Evolutionary conservation across 2,329 filamentous ascomycete species (phyloP), one percentile per base, ranked within the genome.

Genomic region (Fusarium equiseti): DNA sequence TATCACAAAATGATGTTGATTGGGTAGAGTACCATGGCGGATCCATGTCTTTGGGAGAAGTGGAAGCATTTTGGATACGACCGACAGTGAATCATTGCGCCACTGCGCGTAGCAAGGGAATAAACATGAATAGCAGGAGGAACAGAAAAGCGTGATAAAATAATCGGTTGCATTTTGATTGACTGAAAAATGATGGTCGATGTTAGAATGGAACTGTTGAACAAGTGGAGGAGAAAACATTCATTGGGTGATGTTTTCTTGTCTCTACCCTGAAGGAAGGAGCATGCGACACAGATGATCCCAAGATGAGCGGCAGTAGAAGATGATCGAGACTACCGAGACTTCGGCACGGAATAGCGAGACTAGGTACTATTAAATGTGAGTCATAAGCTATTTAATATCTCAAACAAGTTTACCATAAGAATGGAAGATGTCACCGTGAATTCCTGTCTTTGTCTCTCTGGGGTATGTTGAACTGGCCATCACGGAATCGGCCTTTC

Each of bases 81-180:
- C 49, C 26, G 43, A 24, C 68, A 72, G 69, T 71, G 68, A 71
- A 71, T 72, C 42, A 35, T 32, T 1, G 27, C 29, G 29, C 49
- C 44, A 50, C 51, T 53, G 31, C 27, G 22, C 22, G 31, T 12
- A 52, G 31, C 26, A 57, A 24, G 15, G n/a, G 26, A n/a, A 22
- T 4, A 58, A 16, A 18, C n/a, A 27, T 31, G 35, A 55, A 56
- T n/a, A 9, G 24, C 12, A 16, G 24, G 24, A 16, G 12, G 35
- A 10, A 12, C 22, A 20, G n/a, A 40, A 50, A 56, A 53, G 13
- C 12, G n/a, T 13, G 13, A 45, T 44, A 48, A 24, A 22, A 38
- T 46, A 8, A 56, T 9, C 6, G n/a, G 13, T 18, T 29, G n/a
- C 13, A 52, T 63, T 68, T 56, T 44, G 40, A 53, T 53, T 26